These are phyloP conservation scores for Ceratocystis albifundus DNA, from an alignment of 2,329 filamentous ascomycete genomes.

Conservation along the genomic window DNA sequence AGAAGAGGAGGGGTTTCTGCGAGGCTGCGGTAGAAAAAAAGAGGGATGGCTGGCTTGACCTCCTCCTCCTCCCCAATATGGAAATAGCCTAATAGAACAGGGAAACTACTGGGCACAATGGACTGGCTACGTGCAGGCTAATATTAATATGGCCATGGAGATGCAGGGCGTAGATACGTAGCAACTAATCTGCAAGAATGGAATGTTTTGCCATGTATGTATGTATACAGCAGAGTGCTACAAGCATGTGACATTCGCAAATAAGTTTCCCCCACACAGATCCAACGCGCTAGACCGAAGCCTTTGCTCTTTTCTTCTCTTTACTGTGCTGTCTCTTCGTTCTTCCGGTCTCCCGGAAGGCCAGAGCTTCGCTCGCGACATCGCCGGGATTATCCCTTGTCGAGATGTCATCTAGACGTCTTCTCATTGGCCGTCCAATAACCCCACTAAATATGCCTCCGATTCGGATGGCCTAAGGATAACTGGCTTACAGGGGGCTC, in stretches of 20 bases:
- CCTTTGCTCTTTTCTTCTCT: no score
- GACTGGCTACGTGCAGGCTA: no score
- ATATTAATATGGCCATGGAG: no score
- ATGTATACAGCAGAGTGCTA: no score
- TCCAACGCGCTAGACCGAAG: background rate
- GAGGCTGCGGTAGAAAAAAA: background rate
- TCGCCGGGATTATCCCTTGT: slow-evolving; percentile 8
- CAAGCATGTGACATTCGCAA: background rate
- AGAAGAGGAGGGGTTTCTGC: background rate
- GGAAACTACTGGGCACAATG: background rate
- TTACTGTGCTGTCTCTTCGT: background rate
- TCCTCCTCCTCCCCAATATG: background rate
- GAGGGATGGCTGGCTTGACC: background rate
- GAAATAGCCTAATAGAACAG: background rate
- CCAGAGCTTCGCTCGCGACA: slow-evolving; percentile 12
- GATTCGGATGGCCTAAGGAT: slow-evolving; percentile 14
- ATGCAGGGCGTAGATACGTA: no score
- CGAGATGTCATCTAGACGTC: background rate
- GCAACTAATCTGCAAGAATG: no score
- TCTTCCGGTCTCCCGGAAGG: slow-evolving; percentile 14
- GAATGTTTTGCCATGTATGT: no score
- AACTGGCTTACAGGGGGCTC: background rate
- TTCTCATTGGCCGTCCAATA: slow-evolving; percentile 7
- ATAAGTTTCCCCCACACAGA: background rate
- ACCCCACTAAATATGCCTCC: slow-evolving; percentile 1